Conservation (phyloP, 306 rosid species). For the Amphicarpaea edgeworthii region DNA sequence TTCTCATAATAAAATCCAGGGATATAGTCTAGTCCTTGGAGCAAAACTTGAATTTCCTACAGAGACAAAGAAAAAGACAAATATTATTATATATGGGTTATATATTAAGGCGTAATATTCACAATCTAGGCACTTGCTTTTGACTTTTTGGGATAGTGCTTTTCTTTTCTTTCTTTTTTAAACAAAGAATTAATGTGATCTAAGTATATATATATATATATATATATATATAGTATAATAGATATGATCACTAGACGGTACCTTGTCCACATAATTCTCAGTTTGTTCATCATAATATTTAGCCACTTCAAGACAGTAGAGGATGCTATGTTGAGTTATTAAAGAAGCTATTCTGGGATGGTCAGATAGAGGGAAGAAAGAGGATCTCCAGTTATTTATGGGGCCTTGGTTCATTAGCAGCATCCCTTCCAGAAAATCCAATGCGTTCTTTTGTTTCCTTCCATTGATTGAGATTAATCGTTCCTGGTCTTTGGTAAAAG, state of each 20-base stretch:
- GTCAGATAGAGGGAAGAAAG: conserved; percentile 82
- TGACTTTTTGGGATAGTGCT: background rate
- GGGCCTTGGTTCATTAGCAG: conserved; percentile 78
- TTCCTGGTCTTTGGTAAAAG: conserved; percentile 58
- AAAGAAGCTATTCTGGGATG: conserved; percentile 68
- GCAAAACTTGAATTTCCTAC: conserved; percentile 62
- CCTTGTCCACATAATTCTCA: conserved; percentile 55
- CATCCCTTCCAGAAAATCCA: conserved; percentile 80
- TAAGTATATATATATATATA: background rate
- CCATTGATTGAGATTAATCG: conserved; percentile 63
- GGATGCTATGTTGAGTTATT: conserved; percentile 55
- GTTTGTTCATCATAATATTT: conserved; percentile 69
- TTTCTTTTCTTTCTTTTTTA: background rate
- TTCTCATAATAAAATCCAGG: conserved; percentile 74
- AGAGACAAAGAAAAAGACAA: background rate
- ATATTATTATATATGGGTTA: background rate
- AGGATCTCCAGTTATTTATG: conserved; percentile 89
- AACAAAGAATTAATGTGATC: background rate
- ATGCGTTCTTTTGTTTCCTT: conserved; percentile 52
- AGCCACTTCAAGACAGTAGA: conserved; percentile 82
- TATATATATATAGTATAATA: no score
- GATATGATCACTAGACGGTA: conserved; percentile 29
- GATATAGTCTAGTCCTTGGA: conserved; percentile 62
- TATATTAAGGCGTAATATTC: background rate
- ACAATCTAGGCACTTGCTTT: background rate